A percentile compares a stretch with the other conserved stretches of the same genome.
Evolutionary conservation across 495 filamentous ascomycete species (phyloP).

Genomic region (Bryoglossum gracile): DNA sequence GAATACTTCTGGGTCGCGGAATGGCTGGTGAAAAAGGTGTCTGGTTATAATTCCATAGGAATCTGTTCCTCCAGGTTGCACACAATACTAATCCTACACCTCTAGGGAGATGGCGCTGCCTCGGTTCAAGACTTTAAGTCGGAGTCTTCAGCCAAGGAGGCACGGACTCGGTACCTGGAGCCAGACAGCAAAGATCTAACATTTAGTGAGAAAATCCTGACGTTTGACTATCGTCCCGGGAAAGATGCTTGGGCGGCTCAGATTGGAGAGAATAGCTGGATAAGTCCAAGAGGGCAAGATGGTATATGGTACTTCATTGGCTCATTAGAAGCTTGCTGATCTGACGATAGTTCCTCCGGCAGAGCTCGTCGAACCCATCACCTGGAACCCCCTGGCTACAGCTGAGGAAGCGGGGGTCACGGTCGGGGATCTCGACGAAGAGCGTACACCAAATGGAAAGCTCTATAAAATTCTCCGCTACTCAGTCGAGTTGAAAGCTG

Average conservation of each 20-base stretch:
- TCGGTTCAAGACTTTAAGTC: neutral
- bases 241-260: neutral
- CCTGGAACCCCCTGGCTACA: neutral
- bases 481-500: conserved; percentile 3
- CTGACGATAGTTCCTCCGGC: neutral
- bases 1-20: neutral
- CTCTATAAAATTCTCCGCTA: neutral
- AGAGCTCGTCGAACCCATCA: neutral
- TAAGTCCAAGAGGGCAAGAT: neutral
- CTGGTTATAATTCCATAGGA: no score
- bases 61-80: no score
- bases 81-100: neutral
- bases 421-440: neutral
- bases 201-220: conserved; percentile 2
- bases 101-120: neutral
- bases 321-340: no score
- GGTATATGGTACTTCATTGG: conserved; percentile 1
- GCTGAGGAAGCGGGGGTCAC: neutral
- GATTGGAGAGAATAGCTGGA: neutral
- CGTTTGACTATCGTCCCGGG: neutral
- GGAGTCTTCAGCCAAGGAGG: neutral
- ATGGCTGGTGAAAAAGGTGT: conserved; percentile 1
- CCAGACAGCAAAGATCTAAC: neutral
- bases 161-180: neutral
- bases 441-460: neutral